These are phyloP conservation scores for Westerdykella sp. DNA, from an alignment of 2,329 filamentous ascomycete species.

Conservation along the genomic window DNA sequence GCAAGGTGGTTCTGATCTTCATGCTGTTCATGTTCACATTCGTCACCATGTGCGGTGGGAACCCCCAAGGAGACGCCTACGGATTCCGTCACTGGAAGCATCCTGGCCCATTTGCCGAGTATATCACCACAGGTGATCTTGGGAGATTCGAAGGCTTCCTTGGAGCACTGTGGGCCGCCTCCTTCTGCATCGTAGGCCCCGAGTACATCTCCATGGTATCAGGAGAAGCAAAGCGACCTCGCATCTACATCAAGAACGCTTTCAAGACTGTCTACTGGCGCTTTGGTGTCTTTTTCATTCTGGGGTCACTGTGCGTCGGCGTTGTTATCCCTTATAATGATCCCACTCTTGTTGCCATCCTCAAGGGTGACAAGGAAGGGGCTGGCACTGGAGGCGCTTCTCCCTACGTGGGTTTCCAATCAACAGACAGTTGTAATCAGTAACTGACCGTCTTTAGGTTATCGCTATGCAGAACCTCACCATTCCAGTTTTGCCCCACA, in stretches of 20 bases:
- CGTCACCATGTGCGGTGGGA: slow-evolving; percentile 42
- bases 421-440: too few relatives aligned
- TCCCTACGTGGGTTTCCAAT: slow-evolving; percentile 42
- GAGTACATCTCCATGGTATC: slow-evolving; percentile 47
- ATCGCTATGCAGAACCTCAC: slow-evolving; percentile 53
- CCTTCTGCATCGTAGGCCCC: slow-evolving; percentile 45
- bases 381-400: slow-evolving; percentile 51
- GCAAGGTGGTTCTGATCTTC: slow-evolving; percentile 44
- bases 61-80: slow-evolving; percentile 37
- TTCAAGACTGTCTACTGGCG: slow-evolving; percentile 46
- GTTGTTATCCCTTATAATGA: slow-evolving; percentile 58
- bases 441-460: slow-evolving; percentile 17
- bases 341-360: slow-evolving; percentile 58
- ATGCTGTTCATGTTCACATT: slow-evolving; percentile 44
- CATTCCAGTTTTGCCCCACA: slow-evolving; percentile 49
- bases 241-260: slow-evolving; percentile 43
- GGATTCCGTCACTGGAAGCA: slow-evolving; percentile 43
- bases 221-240: slow-evolving; percentile 43
- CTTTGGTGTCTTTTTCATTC: slow-evolving; percentile 44
- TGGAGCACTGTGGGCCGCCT: slow-evolving; percentile 37
- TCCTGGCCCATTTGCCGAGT: slow-evolving; percentile 31
- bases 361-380: slow-evolving; percentile 19
- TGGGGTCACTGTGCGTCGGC: slow-evolving; percentile 41
- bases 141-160: slow-evolving; percentile 31
- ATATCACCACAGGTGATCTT: slow-evolving; percentile 18